Base-by-base conservation (phyloP, 2,329 filamentous ascomycete genomes). In the Phyllosticta citrichinensis region DNA sequence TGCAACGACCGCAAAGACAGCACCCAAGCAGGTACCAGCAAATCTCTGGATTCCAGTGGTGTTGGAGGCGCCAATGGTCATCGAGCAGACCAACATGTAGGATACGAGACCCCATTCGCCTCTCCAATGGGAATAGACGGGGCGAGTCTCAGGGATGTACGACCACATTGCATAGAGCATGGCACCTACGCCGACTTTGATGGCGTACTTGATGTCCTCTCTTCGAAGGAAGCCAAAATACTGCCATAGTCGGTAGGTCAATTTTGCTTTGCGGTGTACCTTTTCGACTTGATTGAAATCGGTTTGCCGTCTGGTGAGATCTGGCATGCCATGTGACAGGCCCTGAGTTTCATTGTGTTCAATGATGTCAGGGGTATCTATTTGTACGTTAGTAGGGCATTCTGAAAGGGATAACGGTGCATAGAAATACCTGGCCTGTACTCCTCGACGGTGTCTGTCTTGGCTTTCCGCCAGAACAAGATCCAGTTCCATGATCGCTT, bases 1-100 rank as follows among this genome's bases (percentile, higher is more conserved):
- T 55, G 88, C 85, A 11, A 88, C 65, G 33, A 92, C 81, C 0
- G 93, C 89, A 64, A 87, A 87, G 1, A 81, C 71, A 6, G 91
- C 91, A 19, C 94, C 94, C 47, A 95, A 79, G 35, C 91, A 80
- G 1, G 93, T 99, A 62, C 93, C 94, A 9, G 90, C 79, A 70
- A 97, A 93, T 66, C 94, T 86, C 56, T 92, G 86, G 69, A 86
- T 85, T 3, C 91, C 92, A 0, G 93, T 97, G 1, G 93, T 96
- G 73, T 97, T 99, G 24, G 91, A 90, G 8, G 94, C 91, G 27
- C 94, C 94, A 22, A 97, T 93, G 0, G 93, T 99, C 91, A 97
- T 97, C 47, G 89, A 91, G 71, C 92, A 96, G 24, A 99, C 94
- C 70, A 97, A 86, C 93, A 97, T 97, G 77, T 96, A 97, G 0